These are phyloP conservation scores for Domatiomyces catenatus DNA, from an alignment of 2,329 filamentous ascomycete species.

Conservation along the genomic window DNA sequence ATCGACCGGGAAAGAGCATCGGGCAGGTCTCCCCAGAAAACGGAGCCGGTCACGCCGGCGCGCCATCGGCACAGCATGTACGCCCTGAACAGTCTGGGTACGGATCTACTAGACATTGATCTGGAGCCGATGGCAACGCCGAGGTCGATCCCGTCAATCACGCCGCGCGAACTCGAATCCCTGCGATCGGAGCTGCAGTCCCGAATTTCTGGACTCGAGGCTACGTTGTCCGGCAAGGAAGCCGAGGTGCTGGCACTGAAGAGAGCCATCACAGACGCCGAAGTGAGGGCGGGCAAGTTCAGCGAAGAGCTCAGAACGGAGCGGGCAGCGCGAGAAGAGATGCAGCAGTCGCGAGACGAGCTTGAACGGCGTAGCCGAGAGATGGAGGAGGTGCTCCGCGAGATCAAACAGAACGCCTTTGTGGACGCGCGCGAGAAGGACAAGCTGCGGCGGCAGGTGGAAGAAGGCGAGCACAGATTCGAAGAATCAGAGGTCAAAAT, in stretches of 20 bases:
- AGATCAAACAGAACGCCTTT: constrained; percentile 68
- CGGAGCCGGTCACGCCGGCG: constrained; percentile 17
- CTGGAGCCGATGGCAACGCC: constrained; percentile 88
- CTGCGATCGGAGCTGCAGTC: constrained; percentile 82
- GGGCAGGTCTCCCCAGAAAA: constrained; percentile 17
- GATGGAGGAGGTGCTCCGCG: constrained; percentile 66
- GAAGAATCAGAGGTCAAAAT: constrained; percentile 31
- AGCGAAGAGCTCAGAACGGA: constrained; percentile 73
- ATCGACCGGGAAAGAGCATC: constrained; percentile 16
- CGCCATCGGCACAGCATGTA: constrained; percentile 17
- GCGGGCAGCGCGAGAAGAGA: constrained; percentile 50
- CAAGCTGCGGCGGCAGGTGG: constrained; percentile 56
- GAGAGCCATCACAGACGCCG: constrained; percentile 73
- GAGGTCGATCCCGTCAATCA: constrained; percentile 77
- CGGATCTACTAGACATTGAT: constrained; percentile 64
- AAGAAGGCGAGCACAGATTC: constrained; percentile 53
- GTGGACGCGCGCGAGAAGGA: constrained; percentile 67
- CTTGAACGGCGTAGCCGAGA: constrained; percentile 78
- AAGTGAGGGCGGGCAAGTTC: constrained; percentile 76
- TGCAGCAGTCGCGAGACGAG: constrained; percentile 58
- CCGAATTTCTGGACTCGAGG: constrained; percentile 86
- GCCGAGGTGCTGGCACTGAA: constrained; percentile 81
- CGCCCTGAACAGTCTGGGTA: constrained; percentile 9
- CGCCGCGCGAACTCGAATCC: constrained; percentile 79
- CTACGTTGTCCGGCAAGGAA: constrained; percentile 80